These are phyloP conservation scores for Sclerotiophoma versabilis DNA, from an alignment of 2,329 filamentous ascomycete genomes.

Conservation along the genomic window DNA sequence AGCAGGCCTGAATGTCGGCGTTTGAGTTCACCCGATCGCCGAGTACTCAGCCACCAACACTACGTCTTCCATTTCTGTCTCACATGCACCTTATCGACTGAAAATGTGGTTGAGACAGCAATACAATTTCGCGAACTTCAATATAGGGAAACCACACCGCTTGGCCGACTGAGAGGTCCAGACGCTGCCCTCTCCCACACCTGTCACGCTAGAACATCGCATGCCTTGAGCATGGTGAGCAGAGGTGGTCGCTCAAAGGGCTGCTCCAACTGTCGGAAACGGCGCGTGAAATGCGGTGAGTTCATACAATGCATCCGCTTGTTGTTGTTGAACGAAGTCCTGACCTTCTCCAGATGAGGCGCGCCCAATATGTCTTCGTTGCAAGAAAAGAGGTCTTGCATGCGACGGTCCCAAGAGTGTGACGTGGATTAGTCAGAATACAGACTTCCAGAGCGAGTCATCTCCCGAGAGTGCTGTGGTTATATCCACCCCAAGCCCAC, in stretches of 20 bases:
- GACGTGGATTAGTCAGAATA: constrained; percentile 34
- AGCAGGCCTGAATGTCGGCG: constrained; percentile 1
- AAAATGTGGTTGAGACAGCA: neutral
- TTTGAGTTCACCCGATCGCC: neutral
- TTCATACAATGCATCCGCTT: neutral
- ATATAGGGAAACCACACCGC: neutral
- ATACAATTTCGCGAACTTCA: neutral
- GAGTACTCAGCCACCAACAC: constrained; percentile 5
- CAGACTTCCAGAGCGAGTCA: neutral
- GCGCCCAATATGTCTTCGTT: constrained; percentile 34
- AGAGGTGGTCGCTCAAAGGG: constrained; percentile 40
- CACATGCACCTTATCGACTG: neutral
- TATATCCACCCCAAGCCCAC: neutral
- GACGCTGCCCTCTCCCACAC: neutral
- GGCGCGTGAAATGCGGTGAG: constrained; percentile 41
- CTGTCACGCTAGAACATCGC: neutral
- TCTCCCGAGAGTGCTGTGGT: neutral
- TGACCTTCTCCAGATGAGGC: constrained; percentile 31
- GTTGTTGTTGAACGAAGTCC: neutral
- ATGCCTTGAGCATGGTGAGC: constrained; percentile 33
- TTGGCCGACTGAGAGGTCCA: neutral
- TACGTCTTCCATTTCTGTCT: constrained; percentile 4
- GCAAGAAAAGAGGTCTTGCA: constrained; percentile 30
- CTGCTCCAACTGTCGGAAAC: constrained; percentile 35
- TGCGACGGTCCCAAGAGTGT: constrained; percentile 35